Conservation (phyloP, 2,329 filamentous ascomycete species). For the Colletotrichum sp. region DNA sequence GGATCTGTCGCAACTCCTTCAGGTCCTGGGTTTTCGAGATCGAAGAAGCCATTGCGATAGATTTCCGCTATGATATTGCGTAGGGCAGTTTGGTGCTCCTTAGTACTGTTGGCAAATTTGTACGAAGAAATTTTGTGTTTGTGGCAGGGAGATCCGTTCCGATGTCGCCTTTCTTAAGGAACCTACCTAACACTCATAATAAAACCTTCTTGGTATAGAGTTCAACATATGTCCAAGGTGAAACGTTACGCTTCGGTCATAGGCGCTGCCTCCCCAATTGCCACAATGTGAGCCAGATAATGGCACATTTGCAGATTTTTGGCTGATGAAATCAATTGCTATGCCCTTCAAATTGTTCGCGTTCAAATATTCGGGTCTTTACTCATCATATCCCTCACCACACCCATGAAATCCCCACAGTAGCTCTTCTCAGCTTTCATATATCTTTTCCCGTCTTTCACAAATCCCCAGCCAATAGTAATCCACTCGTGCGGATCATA, state of each 20-base stretch:
- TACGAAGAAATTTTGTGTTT: neutral
- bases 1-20: neutral
- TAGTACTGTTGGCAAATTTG: neutral
- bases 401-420: neutral
- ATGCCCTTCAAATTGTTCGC: neutral
- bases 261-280: neutral
- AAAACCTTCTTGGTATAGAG: neutral
- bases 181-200: neutral
- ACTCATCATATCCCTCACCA: neutral
- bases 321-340: no score
- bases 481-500: neutral
- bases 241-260: neutral
- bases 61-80: neutral
- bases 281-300: neutral
- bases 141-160: rapidly evolving
- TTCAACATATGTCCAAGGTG: neutral
- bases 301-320: neutral
- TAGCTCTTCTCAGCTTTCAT: neutral
- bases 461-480: neutral
- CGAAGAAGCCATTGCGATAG: neutral
- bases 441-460: neutral
- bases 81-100: neutral
- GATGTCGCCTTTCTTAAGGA: neutral
- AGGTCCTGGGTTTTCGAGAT: neutral
- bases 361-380: neutral